These are phyloP conservation scores for Didymella pomorum DNA, from an alignment of 2,329 filamentous ascomycete genomes.

Conservation along the genomic window DNA sequence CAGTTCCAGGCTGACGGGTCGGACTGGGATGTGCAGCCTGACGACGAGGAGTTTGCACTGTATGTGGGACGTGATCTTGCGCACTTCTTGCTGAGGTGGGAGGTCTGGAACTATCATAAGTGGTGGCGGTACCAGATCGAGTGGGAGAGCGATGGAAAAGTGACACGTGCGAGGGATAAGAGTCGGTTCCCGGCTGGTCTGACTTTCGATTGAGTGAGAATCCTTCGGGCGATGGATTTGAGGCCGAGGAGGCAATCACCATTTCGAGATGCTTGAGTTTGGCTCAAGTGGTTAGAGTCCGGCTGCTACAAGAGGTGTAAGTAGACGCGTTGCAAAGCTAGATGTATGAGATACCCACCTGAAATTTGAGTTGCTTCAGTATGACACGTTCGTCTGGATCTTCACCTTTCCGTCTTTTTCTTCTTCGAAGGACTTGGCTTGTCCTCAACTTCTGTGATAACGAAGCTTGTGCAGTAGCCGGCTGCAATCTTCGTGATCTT, in stretches of 20 bases:
- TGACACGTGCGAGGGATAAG: slow-evolving; percentile 18
- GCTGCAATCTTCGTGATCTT: slow-evolving; percentile 34
- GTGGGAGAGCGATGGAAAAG: slow-evolving; percentile 24
- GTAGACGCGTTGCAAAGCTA: neutral
- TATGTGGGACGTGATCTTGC: slow-evolving; percentile 19
- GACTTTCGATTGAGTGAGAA: slow-evolving; percentile 4
- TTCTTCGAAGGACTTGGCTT: neutral
- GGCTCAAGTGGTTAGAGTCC: neutral
- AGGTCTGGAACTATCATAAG: slow-evolving; percentile 23
- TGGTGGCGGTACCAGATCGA: slow-evolving; percentile 19
- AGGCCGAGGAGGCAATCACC: neutral
- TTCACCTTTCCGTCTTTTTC: neutral
- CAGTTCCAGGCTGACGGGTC: slow-evolving; percentile 8
- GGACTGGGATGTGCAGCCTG: slow-evolving; percentile 9
- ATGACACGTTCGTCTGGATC: neutral
- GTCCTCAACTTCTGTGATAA: slow-evolving; percentile 24
- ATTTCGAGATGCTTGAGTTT: neutral
- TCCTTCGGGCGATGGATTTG: neutral
- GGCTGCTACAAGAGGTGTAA: neutral
- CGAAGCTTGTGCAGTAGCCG: slow-evolving; percentile 43
- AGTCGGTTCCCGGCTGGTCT: slow-evolving; percentile 15
- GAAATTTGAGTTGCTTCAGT: neutral
- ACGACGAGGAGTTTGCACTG: slow-evolving; percentile 21
- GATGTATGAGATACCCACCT: neutral
- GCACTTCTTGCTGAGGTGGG: slow-evolving; percentile 14